Evolutionary conservation across 495 filamentous ascomycete species (phyloP).

Genomic region (Tetracladium marchalianum): DNA sequence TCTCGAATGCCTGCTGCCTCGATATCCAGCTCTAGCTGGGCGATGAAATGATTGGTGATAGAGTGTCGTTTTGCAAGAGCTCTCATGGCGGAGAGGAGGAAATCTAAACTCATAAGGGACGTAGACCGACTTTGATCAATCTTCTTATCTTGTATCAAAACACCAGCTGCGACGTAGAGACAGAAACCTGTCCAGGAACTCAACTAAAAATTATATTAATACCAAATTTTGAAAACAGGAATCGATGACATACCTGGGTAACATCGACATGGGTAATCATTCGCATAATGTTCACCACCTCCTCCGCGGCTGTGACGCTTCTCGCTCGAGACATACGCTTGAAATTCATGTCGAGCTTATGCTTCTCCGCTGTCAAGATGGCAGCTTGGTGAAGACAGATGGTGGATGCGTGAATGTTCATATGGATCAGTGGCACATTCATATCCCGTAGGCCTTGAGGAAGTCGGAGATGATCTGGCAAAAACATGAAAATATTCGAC

Average conservation of each 20-base stretch:
- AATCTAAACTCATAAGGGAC: constrained; percentile 41
- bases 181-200: constrained; percentile 92
- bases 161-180: constrained; percentile 80
- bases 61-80: constrained; percentile 77
- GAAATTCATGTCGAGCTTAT: constrained; percentile 62
- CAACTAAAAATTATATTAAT: constrained; percentile 46
- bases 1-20: constrained; percentile 24
- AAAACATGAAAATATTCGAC: constrained; percentile 67
- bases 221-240: neutral
- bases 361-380: constrained; percentile 88
- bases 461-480: constrained; percentile 68
- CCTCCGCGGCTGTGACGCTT: constrained; percentile 82
- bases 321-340: constrained; percentile 77
- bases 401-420: constrained; percentile 87
- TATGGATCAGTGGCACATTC: constrained; percentile 88
- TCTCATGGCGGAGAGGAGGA: constrained; percentile 76
- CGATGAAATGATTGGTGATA: constrained; percentile 82
- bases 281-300: constrained; percentile 87
- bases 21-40: constrained; percentile 82
- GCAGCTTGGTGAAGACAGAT: constrained; percentile 94
- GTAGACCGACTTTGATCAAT: no score
- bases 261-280: constrained; percentile 84
- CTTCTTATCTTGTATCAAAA: constrained; percentile 59
- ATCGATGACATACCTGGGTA: constrained; percentile 53
- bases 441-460: constrained; percentile 62